These are phyloP conservation scores for Thymus mandschuricus DNA, from an alignment of 257 asterid genomes.

Conservation along the genomic window DNA sequence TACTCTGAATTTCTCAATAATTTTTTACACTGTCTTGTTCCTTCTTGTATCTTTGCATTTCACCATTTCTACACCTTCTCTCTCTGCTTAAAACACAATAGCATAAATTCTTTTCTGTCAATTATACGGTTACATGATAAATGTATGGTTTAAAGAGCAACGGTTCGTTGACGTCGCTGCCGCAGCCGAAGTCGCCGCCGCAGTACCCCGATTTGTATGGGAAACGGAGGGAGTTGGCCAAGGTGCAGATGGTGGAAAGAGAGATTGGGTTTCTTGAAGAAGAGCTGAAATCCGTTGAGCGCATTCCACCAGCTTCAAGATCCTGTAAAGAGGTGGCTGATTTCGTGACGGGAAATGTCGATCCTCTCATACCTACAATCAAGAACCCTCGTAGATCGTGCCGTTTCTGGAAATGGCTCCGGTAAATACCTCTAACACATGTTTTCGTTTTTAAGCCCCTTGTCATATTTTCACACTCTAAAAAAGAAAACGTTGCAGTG, in stretches of 20 bases:
- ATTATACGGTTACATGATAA: constrained; percentile 10
- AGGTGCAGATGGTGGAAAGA: constrained; percentile 80
- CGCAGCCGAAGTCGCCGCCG: constrained; percentile 90
- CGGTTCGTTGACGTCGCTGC: constrained; percentile 60
- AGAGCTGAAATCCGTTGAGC: constrained; percentile 68
- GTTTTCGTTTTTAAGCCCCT: not conserved
- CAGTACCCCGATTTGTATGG: constrained; percentile 91
- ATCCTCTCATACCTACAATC: constrained; percentile 67
- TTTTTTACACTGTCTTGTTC: constrained; percentile 35
- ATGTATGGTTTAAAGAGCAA: constrained; percentile 49
- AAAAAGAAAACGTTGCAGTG: constrained; percentile 38
- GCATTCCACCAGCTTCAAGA: constrained; percentile 67
- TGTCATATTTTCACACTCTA: too few species aligned
- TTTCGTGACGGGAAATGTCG: constrained; percentile 57
- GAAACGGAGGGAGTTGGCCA: constrained; percentile 72
- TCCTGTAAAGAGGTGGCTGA: constrained; percentile 83
- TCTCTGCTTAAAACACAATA: not conserved
- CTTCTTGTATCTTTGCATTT: constrained; percentile 20
- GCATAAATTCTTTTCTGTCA: not conserved
- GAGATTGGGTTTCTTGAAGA: constrained; percentile 87
- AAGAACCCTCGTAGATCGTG: constrained; percentile 51
- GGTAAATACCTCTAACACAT: constrained; percentile 45
- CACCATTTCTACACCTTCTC: constrained; percentile 30
- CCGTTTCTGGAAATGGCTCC: constrained; percentile 74
- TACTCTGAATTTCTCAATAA: constrained; percentile 18